Evolutionary conservation across 140 eudicot species (phyloP), one percentile per base, ranked within the genome.

Genomic region (Senecio squalidus): DNA sequence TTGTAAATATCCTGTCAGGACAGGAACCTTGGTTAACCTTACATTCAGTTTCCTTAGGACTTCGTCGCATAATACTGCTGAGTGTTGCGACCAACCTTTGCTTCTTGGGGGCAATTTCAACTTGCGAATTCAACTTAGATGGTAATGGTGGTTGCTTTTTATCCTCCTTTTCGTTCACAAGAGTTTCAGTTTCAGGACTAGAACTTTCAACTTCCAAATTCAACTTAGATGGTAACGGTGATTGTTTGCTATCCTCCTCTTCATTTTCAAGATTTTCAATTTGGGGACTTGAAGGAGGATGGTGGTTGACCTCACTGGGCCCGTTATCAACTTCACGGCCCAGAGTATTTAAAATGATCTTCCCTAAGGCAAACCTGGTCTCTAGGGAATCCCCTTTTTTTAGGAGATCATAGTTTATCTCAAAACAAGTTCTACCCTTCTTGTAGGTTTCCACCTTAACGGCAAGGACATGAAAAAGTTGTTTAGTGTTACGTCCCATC

Each of bases 351-450:
- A 82, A 15, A 44, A 89, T 83, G 52, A 89, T 74, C 56, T 85
- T 85, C 40, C 97, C 97, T 44, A 85, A 78, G 25, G 78, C 94
- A 68, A 82, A 78, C 70, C 93, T 82, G 15, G 77, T 58, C 73
- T 85, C 84, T 5, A 8, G 1, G 8, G 65, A 20, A 28, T 80
- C 55, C 26, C 95, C 86, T 10, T 66, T 69, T 65, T 55, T 46
- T 11, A 89, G 93, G 28, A 77, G 60, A 6, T 45, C 54, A 67
- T 80, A 70, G 36, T 85, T 31, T 49, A 85, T 76, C 63, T 69
- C 62, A 14, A 75, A 62, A 34, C 55, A 54, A 6, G 21, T 34
- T 51, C 77, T 66, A 14, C 72, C 64, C 17, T 40, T 51, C 17
- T 27, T 72, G 27, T 67, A 17, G 4, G 79, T 40, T 65, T 71